Evolutionary conservation across 2,329 filamentous ascomycete species (phyloP), one percentile per base, ranked within the genome.

Genomic region (Paracoccidioides brasiliensis): DNA sequence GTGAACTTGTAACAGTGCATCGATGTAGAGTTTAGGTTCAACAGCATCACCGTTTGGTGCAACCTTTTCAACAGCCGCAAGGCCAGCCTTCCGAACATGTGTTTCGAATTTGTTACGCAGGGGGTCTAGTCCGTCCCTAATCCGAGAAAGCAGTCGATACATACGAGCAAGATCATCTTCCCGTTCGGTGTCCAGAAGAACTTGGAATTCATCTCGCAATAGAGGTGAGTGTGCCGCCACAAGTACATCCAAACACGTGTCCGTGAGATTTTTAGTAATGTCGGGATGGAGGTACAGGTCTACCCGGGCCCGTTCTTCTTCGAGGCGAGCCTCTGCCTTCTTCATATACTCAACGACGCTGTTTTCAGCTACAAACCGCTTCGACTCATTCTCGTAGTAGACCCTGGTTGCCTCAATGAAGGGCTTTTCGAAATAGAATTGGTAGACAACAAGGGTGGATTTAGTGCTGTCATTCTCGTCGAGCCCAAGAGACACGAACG

Each of bases 271-370:
- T 6, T 83, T 75, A 62, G 88, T 86, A 56, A 97, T 96, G 70
- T 98, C 93, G 40, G 83, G 82, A 65, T 97, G 89, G 48, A 98
- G 78, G 67, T 95, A 98, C 67, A 97, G 82, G 61, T 83, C 83
- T 8, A 98, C 93, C 32, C 93, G 88, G 67, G 91, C 88, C 73
- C 95, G 93, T 71, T 98, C 93, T 71, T 98, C 93, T 6, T 88
- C 82, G 58, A 98, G 74, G 37, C 93, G 84, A 44, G 82, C 74
- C 73, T 97, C 91, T 0, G 93, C 94, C 80, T 98, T 98, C 78
- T 97, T 97, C 93, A 98, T 97, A 74, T 97, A 98, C 68, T 98
- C 93, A 38, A 98, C 90, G 3, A 98, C 90, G 60, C 87, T 95
- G 69, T 98, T 98, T 70, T 97, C 91, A 9, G 90, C 88, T 38